Conservation (phyloP, 768 basidiomycete genomes). For the Candolleomyces eurysporus region DNA sequence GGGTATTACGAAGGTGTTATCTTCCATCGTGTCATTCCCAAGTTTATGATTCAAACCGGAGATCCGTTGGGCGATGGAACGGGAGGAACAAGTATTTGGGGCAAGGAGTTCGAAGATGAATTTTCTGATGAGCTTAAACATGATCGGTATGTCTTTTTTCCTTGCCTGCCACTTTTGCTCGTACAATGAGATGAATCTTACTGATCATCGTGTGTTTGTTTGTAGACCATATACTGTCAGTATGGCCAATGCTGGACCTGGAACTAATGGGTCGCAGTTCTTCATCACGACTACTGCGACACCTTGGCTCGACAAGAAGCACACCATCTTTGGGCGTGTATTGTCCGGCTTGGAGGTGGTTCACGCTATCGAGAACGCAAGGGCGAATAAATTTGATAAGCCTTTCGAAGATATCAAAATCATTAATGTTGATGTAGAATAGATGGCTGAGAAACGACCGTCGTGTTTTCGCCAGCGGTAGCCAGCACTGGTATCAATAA, state of each 20-base stretch:
- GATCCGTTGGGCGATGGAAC: conserved; percentile 95
- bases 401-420: conserved; percentile 95
- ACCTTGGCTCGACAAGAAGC: conserved; percentile 90
- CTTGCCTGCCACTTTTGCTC: neutral
- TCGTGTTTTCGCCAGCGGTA: no score
- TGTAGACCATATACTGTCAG: conserved; percentile 89
- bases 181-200: neutral
- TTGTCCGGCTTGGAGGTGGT: conserved; percentile 86
- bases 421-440: conserved; percentile 73
- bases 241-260: conserved; percentile 91
- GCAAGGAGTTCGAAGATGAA: conserved; percentile 88
- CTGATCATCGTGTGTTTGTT: conserved; percentile 5
- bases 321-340: conserved; percentile 91
- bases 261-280: conserved; percentile 95
- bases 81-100: conserved; percentile 91
- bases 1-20: conserved; percentile 91
- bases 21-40: conserved; percentile 97
- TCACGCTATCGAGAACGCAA: conserved; percentile 89
- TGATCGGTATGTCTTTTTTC: conserved; percentile 60
- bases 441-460: conserved; percentile 13
- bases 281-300: conserved; percentile 96
- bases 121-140: conserved; percentile 87
- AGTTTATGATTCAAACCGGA: conserved; percentile 98
- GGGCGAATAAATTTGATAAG: conserved; percentile 81
- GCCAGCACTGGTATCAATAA: no score